A percentile compares a stretch with the other conserved stretches of the same genome.
These are phyloP conservation scores for Carex sylvatica DNA, from an alignment of 202 grass and related monocot species.

Conservation along the genomic window DNA sequence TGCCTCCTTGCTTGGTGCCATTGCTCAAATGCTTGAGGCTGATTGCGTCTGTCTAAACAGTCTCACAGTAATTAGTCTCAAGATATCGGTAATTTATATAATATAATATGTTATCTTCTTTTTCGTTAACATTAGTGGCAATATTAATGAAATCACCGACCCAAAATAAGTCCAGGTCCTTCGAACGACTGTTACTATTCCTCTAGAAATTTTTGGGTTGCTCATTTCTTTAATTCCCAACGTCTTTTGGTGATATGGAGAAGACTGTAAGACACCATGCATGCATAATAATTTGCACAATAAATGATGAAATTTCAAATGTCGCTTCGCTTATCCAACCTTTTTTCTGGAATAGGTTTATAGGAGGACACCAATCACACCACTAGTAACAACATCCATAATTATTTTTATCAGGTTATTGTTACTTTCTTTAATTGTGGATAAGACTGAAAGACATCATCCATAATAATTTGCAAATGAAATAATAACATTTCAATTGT, in stretches of 20 bases:
- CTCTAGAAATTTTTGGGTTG: neutral
- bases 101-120: neutral
- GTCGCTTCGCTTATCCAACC: neutral
- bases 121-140: neutral
- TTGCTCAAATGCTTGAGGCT: neutral
- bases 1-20: neutral
- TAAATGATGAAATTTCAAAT: neutral
- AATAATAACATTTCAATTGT: too few species aligned
- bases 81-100: neutral
- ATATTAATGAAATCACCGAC: neutral
- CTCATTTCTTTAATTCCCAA: neutral
- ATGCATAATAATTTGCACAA: neutral
- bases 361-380: too few species aligned
- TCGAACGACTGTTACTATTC: neutral
- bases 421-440: too few species aligned
- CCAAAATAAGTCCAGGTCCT: too few species aligned
- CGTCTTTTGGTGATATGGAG: neutral
- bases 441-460: too few species aligned
- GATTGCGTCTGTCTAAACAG: conserved; percentile 1
- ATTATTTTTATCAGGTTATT: neutral
- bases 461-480: too few species aligned
- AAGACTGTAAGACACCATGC: neutral
- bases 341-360: too few species aligned
- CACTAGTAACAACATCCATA: too few species aligned
- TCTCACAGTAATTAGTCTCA: neutral